Evolutionary conservation across 75 land plant species (phyloP), one percentile per base, ranked within the genome.

Genomic region (Chamaecyparis obtusa): DNA sequence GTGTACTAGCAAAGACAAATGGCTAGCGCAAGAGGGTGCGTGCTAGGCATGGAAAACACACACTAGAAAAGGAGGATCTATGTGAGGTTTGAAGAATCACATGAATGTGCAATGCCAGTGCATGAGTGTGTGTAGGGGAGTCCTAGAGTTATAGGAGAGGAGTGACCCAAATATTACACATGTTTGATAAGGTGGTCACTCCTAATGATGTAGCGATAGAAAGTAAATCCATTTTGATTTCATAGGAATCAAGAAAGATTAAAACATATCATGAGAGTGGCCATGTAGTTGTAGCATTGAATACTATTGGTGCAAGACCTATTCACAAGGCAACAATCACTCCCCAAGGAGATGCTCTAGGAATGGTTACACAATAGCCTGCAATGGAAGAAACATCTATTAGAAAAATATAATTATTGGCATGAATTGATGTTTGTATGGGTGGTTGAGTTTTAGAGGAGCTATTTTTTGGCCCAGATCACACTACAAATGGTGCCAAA

Each of bases 251-350:
- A 16, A 95, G 94, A 86, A 98, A 98, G 96, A 99, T 98, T 37
- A 98, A 99, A 51, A 99, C 99, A 72, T 98, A 98, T 87, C 99
- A 98, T 91, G 99, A 98, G 89, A 95, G 99, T 94, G 99, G 99
- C 13, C 99, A 98, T 91, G 99, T 99, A 54, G 98, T 98, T 85
- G 99, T 98, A 80, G 99, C 99, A 21, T 96, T 92, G 64, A 94
- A 98, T 77, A 98, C 99, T 44, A 92, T 89, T 76, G 99, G 99
- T 87, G 97, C 99, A 13, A 93, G 95, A 88, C 99, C 99, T 39
- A 91, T 98, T 64, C 99, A 98, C 60, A 98, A 98, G 90, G 99
- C 99, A 48, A 98, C 99, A 71, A 98, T 98, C 13, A 95, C 93
- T 93, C 99, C 99, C 37, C 93, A 99, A 39, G 99, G 99, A 51